phyloP scores from a whole-genome alignment of 2,329 filamentous ascomycete genomes.

The Verticillium zaregamsianum region DNA sequence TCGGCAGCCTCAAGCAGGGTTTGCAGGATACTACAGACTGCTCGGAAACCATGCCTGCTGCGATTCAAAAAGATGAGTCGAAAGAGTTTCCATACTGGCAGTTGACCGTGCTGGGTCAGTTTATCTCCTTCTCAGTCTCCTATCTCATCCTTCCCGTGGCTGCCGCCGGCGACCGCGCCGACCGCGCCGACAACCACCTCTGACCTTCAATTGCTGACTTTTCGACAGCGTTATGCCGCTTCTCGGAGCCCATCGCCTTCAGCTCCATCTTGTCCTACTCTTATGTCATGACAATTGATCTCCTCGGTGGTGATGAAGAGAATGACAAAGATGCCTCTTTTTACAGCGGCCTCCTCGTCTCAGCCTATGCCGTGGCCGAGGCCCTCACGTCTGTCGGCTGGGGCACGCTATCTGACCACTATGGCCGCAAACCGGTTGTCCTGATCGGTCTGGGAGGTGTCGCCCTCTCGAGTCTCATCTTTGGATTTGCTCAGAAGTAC shows the following conservation, averaged over 20 bases:
- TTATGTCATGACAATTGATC: conserved; percentile 35
- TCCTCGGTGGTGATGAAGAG: conserved; percentile 23
- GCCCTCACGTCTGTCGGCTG: conserved; percentile 36
- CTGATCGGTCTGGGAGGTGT: conserved; percentile 25
- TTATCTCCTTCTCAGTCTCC: not conserved
- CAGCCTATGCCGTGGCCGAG: conserved; percentile 38
- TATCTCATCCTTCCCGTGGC: not conserved
- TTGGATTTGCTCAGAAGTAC: conserved; percentile 34
- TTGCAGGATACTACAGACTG: not conserved
- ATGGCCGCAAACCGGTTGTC: conserved; percentile 27
- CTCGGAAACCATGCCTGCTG: not conserved
- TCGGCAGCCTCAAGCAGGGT: not conserved
- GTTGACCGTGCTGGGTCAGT: conserved; percentile 9
- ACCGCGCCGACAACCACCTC: not conserved
- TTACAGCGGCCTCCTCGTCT: conserved; percentile 43
- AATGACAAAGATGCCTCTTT: conserved; percentile 37
- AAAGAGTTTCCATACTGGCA: conserved; percentile 10
- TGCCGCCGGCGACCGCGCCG: not conserved
- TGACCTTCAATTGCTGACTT: not conserved
- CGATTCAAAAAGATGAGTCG: conserved; percentile 2
- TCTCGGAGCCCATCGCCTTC: conserved; percentile 41
- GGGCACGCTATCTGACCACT: conserved; percentile 35
- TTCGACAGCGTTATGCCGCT: conserved; percentile 35
- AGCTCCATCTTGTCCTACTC: conserved; percentile 40
- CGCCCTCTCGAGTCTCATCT: conserved; percentile 34